These are phyloP conservation scores for Suillus hirtellus DNA, from an alignment of 768 basidiomycete species.

Conservation along the genomic window DNA sequence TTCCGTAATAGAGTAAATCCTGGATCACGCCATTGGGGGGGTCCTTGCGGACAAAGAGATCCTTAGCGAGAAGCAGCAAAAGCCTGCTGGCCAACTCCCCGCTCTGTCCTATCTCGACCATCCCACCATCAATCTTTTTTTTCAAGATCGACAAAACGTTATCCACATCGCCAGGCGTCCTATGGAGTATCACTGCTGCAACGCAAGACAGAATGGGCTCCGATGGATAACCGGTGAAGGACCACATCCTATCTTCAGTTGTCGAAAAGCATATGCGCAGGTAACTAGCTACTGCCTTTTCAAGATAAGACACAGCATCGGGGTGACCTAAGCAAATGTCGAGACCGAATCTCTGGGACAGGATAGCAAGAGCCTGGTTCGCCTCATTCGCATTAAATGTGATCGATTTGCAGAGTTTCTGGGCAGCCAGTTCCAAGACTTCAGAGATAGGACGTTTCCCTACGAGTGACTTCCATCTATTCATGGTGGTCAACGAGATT, in stretches of 20 bases:
- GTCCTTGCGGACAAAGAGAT: constrained; percentile 8
- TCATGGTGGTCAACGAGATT: background rate
- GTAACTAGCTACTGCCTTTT: constrained; percentile 15
- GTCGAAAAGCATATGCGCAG: constrained; percentile 15
- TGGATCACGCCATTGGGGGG: background rate
- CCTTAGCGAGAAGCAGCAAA: constrained; percentile 14
- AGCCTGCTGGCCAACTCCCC: constrained; percentile 18
- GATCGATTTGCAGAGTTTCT: background rate
- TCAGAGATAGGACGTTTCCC: background rate
- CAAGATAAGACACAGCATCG: constrained; percentile 7
- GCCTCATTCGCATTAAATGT: background rate
- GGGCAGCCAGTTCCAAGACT: background rate
- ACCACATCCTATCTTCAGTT: constrained; percentile 13
- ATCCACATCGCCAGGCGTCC: background rate
- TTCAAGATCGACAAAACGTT: background rate
- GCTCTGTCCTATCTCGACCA: constrained; percentile 9
- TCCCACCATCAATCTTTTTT: constrained; percentile 8
- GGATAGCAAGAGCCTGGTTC: constrained; percentile 11
- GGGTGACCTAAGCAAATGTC: constrained; percentile 8
- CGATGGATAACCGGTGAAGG: constrained; percentile 19
- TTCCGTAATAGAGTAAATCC: background rate
- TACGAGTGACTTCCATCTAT: constrained; percentile 1
- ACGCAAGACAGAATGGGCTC: constrained; percentile 20
- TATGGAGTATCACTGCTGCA: background rate
- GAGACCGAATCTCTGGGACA: constrained; percentile 15